A percentile compares a stretch with the other conserved stretches of the same genome.
Evolutionary conservation across 345 rosid genomes (phyloP).

Genomic region (Leavenworthia alabamica): DNA sequence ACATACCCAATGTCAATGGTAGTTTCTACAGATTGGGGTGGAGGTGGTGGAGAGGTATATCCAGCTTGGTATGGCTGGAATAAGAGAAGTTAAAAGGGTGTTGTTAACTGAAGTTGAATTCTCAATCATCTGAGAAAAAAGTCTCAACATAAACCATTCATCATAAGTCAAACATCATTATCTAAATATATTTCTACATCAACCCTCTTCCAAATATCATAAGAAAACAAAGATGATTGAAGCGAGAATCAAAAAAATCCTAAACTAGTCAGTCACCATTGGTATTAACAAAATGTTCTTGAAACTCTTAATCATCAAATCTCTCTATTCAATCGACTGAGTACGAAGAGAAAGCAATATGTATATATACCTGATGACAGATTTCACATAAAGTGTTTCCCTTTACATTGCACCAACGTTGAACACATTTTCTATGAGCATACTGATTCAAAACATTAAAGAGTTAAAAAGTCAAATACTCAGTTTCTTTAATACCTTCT

Average conservation of each 20-base stretch:
- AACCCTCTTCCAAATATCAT: background rate
- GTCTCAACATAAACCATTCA: background rate
- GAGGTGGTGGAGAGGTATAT: constrained; percentile 73
- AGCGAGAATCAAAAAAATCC: background rate
- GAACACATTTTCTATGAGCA: constrained; percentile 92
- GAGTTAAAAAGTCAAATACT: background rate
- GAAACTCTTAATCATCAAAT: background rate
- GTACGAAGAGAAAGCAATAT: too few relatives aligned
- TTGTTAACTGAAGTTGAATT: background rate
- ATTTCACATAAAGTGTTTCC: constrained; percentile 87
- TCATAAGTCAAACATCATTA: background rate
- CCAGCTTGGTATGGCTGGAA: constrained; percentile 71
- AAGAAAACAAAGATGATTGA: background rate
- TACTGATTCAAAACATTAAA: constrained; percentile 38
- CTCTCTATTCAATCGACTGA: too few relatives aligned
- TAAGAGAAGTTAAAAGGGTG: constrained; percentile 19
- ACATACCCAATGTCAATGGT: constrained; percentile 82
- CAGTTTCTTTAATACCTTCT: background rate
- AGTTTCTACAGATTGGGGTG: constrained; percentile 51
- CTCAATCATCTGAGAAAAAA: background rate
- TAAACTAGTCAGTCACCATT: background rate
- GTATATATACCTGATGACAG: constrained; percentile 95
- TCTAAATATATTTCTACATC: background rate
- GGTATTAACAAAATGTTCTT: background rate
- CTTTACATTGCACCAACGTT: constrained; percentile 95